These are phyloP conservation scores for Flueggea neowawraea DNA, from an alignment of 441 rosid species.

Conservation along the genomic window DNA sequence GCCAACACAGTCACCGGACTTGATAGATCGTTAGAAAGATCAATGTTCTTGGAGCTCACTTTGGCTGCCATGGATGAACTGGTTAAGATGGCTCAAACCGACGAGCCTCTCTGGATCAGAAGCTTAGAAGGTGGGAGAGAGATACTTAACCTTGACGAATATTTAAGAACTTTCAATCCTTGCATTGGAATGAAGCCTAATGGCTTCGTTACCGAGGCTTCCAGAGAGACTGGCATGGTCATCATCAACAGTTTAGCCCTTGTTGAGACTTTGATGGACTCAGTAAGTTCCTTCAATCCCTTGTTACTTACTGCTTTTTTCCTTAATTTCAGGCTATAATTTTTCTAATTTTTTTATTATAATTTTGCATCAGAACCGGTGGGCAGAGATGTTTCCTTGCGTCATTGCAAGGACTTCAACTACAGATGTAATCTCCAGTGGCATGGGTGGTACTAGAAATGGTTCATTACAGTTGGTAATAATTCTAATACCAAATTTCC, in stretches of 20 bases:
- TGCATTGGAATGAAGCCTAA: constrained; percentile 55
- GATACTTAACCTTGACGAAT: constrained; percentile 68
- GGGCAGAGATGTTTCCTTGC: constrained; percentile 91
- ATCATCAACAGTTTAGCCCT: constrained; percentile 86
- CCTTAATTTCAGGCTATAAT: neutral
- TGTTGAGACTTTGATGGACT: constrained; percentile 88
- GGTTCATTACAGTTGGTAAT: constrained; percentile 81
- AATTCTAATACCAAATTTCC: neutral
- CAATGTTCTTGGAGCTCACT: constrained; percentile 74
- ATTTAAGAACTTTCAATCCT: constrained; percentile 47
- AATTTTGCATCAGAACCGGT: constrained; percentile 44
- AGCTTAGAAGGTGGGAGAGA: constrained; percentile 57
- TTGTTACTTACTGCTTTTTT: too few species aligned
- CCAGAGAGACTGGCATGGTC: constrained; percentile 70
- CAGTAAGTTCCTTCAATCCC: constrained; percentile 37
- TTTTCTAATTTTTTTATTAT: neutral
- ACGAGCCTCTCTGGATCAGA: constrained; percentile 68
- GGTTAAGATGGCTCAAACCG: constrained; percentile 63
- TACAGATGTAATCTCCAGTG: constrained; percentile 64
- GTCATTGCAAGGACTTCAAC: constrained; percentile 67
- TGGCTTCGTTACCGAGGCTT: constrained; percentile 74
- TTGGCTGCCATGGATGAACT: constrained; percentile 83
- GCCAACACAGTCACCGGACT: constrained; percentile 19
- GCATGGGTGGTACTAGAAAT: constrained; percentile 67
- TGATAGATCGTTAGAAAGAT: constrained; percentile 53